Evolutionary conservation across 495 filamentous ascomycete genomes (phyloP), one percentile per base, ranked within the genome.

Genomic region (Penicilliopsis zonata): DNA sequence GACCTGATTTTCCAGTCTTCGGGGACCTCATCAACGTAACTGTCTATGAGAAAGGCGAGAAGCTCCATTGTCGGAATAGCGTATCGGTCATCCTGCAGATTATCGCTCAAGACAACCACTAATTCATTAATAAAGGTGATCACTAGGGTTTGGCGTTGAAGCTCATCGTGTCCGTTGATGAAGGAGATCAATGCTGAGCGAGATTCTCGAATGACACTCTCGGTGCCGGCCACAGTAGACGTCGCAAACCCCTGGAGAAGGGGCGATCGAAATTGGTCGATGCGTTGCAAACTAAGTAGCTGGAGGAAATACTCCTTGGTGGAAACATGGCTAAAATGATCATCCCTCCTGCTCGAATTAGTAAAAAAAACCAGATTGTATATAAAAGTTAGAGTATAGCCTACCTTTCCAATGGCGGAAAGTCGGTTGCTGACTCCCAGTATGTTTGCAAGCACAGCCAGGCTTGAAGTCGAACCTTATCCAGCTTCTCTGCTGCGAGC

Each of bases 401-500:
- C 30, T 35, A 65, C 61, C 42, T 57, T 30, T 53, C 41, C 26
- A 66, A 34, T 3, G 45, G 40, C 18, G 60, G 55, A 8, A 64
- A 48, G 9, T 52, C 44, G 3, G 17, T 19, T 1, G 50, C 27
- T 21, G 43, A 40, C 18, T 53, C 47, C 66, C 64, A 70, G 33
- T 47, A 59, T 1, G 14, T 35, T 35, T 63, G 64, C 6, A 69
- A 35, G 40, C 60, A 62, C 22, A 46, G 49, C 49, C 67, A 70
- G 19, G 86, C 86, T 43, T 77, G 72, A 2, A 70, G 51, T 22
- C 90, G 72, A 18, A 96, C 74, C 36, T 85, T 80, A 48, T 98
- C 90, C 3, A 95, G 66, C 49, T 92, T 93, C 53, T 96, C 90
- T 0, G 78, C 70, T 13, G 82, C 76, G 16, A 94, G 57, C 8